These are phyloP conservation scores for Lactifluus rugatus DNA, from an alignment of 768 basidiomycete genomes.

Conservation along the genomic window DNA sequence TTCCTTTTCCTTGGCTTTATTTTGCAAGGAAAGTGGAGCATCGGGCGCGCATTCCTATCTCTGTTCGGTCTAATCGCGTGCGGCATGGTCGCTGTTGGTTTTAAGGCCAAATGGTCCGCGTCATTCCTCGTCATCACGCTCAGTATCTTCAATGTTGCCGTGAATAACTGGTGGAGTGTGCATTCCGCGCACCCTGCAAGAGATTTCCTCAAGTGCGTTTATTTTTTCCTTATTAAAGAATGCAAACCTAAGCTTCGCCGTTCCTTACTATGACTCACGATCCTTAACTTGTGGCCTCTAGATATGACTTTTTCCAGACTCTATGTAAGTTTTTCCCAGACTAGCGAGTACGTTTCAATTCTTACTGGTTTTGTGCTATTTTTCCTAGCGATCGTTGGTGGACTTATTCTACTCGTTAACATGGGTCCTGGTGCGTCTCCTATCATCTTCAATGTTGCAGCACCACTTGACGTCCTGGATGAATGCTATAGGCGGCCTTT, in stretches of 20 bases:
- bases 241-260: background rate
- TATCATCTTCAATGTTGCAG: background rate
- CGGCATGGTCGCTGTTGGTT: conserved; percentile 93
- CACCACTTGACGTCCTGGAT: conserved; percentile 4
- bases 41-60: conserved; percentile 79
- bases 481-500: conserved; percentile 62
- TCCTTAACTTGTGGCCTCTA: conserved; percentile 28
- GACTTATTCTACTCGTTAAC: conserved; percentile 93
- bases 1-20: conserved; percentile 99
- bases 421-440: conserved; percentile 77
- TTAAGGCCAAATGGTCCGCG: conserved; percentile 99
- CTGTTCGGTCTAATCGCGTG: conserved; percentile 88
- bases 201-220: conserved; percentile 85
- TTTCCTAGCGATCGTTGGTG: conserved; percentile 78
- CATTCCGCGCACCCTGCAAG: conserved; percentile 88
- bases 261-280: background rate
- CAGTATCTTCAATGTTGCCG: conserved; percentile 93
- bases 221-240: background rate
- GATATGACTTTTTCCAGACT: conserved; percentile 99
- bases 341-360: background rate
- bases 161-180: conserved; percentile 98
- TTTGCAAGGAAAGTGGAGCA: conserved; percentile 83
- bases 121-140: conserved; percentile 88
- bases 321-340: conserved; percentile 41
- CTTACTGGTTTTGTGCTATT: conserved; percentile 4